Base-by-base conservation (phyloP, 2,329 filamentous ascomycete species). In the Trichophyton verrucosum region DNA sequence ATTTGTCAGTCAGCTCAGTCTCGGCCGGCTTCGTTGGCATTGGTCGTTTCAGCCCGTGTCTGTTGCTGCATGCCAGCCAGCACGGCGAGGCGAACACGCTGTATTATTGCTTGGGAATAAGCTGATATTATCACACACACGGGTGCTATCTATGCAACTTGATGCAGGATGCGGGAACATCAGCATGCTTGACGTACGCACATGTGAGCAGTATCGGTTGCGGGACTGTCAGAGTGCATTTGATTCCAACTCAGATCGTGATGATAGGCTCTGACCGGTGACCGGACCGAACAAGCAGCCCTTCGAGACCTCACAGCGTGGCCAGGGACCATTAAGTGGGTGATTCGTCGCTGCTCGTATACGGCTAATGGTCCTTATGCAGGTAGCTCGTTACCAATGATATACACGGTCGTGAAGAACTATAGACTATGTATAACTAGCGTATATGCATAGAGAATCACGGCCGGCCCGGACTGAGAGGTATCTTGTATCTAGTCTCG, bases 1-100 rank as follows among this genome's bases (percentile, higher is more conserved):
- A 55, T 55, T 55, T 55, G 51, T 55, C 51, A 55, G 51, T 27
- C 27, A 36, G 11, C 51, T 55, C 51, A 55, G 51, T 55, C 51
- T 55, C 51, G 51, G 51, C 51, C 51, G 51, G 51, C 15, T 36
- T 55, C 51, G 51, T 55, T 38, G 51, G 51, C 51, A 36, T 55
- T 33, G 27, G 30, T 55, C 27, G 51, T 55, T 55, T 36, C 51
- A 55, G 27, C 51, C 51, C 51, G 51, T 55, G 51, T 38, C 51
- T 13, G 33, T 9, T 38, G 33, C 33, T 55, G 51, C 51, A 55
- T 55, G 51, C 1, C 13, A 53, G 27, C 49, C 13, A 55, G 27
- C 51, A 36, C 51, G 51, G 30, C 8, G 51, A 36, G 51, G 30
- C 27, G n/a, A 6, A 9, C 27, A 27, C 24, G 9, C 46, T 27